Base-by-base conservation (phyloP, 2,329 filamentous ascomycete species). In the Neopestalotiopsis clavispora region DNA sequence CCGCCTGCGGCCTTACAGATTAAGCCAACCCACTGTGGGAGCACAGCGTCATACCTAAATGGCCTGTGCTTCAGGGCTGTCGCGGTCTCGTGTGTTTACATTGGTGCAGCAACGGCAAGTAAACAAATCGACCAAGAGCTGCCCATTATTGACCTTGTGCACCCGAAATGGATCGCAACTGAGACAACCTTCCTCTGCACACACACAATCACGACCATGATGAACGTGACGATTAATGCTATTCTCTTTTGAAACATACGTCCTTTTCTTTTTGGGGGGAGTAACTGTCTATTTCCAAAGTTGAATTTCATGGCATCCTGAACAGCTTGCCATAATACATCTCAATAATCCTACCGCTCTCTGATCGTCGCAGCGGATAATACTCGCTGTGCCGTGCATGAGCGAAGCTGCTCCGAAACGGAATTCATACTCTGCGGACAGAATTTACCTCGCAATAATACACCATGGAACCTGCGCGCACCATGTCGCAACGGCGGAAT, bases 401-500 rank as follows among this genome's bases (percentile, higher is more conserved):
- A 59, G 57, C 23, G 23, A 17, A 59, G 57, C 14, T n/a, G 7
- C 20, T 20, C 45, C 45, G 9, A 52, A 14, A 52, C 45, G n/a
- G 10, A 34, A 23, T 23, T 59, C 57, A 59, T 14, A 34, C 57
- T 59, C 30, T 20, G 13, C 13, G 57, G 30, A 59, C 23, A 23
- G 30, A 40, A 62, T 20, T 23, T 17, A 10, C 59, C 32, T 42
- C 52, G 17, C 32, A 12, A n/a, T 66, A 38, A 57, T 20, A 20
- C 23, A 38, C 2, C 28, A 66, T 66, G 63, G 63, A 42, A 28
- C 40, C 63, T 49, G 28, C 56, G 71, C 84, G 86, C 75, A 89
- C 86, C 79, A 88, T 89, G 80, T 89, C 91, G 74, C 88, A 91
- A 78, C 93, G 91, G 84, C 91, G 94, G 76, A 92, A 94, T 82